Evolutionary conservation across 257 asterid genomes (phyloP), one percentile per base, ranked within the genome.

Genomic region (Coffea canephora): DNA sequence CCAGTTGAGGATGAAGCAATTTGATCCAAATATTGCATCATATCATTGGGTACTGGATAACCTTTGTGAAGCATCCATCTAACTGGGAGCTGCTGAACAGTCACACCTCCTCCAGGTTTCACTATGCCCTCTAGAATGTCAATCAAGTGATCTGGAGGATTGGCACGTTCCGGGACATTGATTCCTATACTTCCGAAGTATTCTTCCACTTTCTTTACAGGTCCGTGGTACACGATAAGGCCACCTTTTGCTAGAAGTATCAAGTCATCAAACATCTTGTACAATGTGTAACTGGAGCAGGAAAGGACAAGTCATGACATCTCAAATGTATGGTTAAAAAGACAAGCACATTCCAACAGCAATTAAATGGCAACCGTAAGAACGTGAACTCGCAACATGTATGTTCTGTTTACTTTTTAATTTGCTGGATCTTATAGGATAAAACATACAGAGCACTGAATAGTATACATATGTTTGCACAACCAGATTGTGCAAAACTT

Each of bases 61-160:
- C 98, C 96, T 49, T 96, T 94, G 86, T 96, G 92, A 90, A 96
- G 98, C 99, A 96, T 96, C 99, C 99, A 96, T 75, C 97, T 86
- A 61, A 94, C 91, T 0, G 99, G 99, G 41, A 96, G 92, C 85
- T 91, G 99, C 84, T 94, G 89, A 83, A 85, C 92, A 5, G 90
- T 88, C 85, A 90, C 82, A 52, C 88, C 94, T 39, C 84, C 86
- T 74, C 84, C 74, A 52, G 92, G 98, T 85, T 91, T 96, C 69
- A 81, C 82, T 52, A 96, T 90, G 71, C 97, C 97, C 92, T 94
- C 98, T 52, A 94, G 97, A 79, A 93, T 84, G 90, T 94, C 98
- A 73, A 94, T 94, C 89, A 84, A 88, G 88, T 94, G 92, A 82
- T 94, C 98, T 18, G 98, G 97, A 78, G 98, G 98, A 87, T 90